Conservation (phyloP, 805 yeast genomes). For the Kluyveromyces aestuarii region DNA sequence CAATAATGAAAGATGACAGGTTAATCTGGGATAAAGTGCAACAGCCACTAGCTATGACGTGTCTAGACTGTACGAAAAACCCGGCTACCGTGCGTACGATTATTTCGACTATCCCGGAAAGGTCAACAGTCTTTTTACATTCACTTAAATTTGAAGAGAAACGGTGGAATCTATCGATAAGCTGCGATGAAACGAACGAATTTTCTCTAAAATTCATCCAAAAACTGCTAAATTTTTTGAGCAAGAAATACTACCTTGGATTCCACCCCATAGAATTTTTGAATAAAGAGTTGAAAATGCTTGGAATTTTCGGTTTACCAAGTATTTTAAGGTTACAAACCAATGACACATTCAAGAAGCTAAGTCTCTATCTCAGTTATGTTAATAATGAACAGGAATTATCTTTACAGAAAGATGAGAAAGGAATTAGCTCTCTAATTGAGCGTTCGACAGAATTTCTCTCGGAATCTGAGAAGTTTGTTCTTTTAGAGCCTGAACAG, state of each 20-base stretch:
- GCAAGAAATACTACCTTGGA: constrained; percentile 10
- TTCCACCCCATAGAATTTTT: constrained; percentile 18
- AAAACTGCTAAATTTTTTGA: constrained; percentile 10
- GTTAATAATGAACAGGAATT: background rate
- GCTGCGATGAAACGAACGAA: constrained; percentile 1
- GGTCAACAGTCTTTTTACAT: constrained; percentile 10
- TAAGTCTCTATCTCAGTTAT: background rate
- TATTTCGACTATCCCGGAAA: constrained; percentile 8
- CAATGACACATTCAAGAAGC: background rate
- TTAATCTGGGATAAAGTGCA: constrained; percentile 35
- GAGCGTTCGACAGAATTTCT: background rate
- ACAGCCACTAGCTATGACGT: constrained; percentile 26
- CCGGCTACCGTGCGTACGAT: constrained; percentile 11
- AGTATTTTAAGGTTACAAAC: constrained; percentile 9
- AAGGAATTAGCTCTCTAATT: constrained; percentile 1
- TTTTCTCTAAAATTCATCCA: constrained; percentile 12
- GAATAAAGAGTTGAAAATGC: constrained; percentile 7
- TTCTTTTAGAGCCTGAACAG: constrained; percentile 20
- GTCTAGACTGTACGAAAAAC: constrained; percentile 40
- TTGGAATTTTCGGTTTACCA: constrained; percentile 6
- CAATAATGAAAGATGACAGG: constrained; percentile 40
- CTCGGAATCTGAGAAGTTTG: constrained; percentile 4
- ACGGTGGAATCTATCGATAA: constrained; percentile 14
- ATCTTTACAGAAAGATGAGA: constrained; percentile 1
- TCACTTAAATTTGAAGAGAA: constrained; percentile 15